A percentile compares a stretch with the other conserved stretches of the same genome.
Evolutionary conservation across 2,329 filamentous ascomycete genomes (phyloP).

Genomic region (Fusarium tricinctum): DNA sequence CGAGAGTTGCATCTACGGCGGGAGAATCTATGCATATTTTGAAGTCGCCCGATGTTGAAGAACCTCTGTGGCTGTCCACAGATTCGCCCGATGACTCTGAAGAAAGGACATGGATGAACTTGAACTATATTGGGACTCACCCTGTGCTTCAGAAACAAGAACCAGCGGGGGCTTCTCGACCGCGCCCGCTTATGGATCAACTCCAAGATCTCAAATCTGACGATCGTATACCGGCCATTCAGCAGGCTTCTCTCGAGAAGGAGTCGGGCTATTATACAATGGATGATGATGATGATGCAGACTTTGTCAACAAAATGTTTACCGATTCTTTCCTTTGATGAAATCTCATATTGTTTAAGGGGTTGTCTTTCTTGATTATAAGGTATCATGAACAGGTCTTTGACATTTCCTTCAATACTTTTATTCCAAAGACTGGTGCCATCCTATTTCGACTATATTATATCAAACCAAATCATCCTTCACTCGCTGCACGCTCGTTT

Average conservation of each 20-base stretch:
- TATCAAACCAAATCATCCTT: neutral
- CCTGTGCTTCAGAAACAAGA: constrained; percentile 17
- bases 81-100: neutral
- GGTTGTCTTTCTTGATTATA: neutral
- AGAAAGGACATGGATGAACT: neutral
- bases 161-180: neutral
- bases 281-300: constrained; percentile 14
- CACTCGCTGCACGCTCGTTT: neutral
- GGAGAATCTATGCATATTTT: constrained; percentile 24
- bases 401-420: neutral
- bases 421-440: neutral
- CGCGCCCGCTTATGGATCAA: constrained; percentile 11
- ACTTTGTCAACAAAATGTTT: constrained; percentile 17
- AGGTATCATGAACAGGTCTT: neutral
- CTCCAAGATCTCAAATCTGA: constrained; percentile 6
- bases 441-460: neutral
- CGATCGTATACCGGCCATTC: neutral
- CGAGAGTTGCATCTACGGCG: constrained; percentile 31
- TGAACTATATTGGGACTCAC: constrained; percentile 27
- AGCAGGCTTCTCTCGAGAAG: constrained; percentile 19
- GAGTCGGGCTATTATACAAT: constrained; percentile 29
- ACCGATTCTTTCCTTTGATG: neutral
- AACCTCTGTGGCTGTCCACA: constrained; percentile 1
- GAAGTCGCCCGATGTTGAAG: constrained; percentile 24
- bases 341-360: neutral